These are phyloP conservation scores for Salix arbutifolia DNA, from an alignment of 345 rosid species.

Conservation along the genomic window DNA sequence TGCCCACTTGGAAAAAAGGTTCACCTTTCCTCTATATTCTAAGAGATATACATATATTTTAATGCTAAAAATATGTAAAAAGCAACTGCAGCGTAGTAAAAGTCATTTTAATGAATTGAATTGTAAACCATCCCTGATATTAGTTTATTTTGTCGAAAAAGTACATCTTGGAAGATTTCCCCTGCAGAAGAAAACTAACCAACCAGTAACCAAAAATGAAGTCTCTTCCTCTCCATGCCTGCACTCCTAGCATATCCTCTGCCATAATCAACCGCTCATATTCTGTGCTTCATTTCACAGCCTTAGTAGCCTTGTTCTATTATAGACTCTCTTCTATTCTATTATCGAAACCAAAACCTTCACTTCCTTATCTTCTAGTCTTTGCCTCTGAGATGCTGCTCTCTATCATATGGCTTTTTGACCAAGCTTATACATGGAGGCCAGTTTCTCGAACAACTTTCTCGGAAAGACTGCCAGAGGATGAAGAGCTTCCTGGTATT, in stretches of 20 bases:
- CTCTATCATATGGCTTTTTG: conserved; percentile 30
- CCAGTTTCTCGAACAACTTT: conserved; percentile 30
- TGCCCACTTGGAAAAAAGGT: no score
- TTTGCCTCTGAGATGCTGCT: conserved; percentile 23
- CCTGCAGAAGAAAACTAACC: background rate
- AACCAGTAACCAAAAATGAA: background rate
- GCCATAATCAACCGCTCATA: conserved; percentile 9
- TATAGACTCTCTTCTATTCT: conserved; percentile 34
- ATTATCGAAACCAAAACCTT: background rate
- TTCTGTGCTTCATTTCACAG: conserved; percentile 11
- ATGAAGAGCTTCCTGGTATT: conserved; percentile 31
- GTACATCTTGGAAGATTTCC: background rate
- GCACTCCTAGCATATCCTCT: background rate
- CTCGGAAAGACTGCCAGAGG: conserved; percentile 35
- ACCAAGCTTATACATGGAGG: conserved; percentile 28
- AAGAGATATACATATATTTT: no score
- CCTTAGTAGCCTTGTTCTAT: conserved; percentile 14
- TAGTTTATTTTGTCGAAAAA: no score
- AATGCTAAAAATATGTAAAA: no score
- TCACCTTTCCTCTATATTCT: no score
- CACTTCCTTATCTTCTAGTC: conserved; percentile 25
- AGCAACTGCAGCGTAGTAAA: no score
- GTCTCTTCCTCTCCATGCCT: conserved; percentile 1
- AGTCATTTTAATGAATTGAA: no score
- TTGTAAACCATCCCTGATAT: no score